Evolutionary conservation across 441 rosid genomes (phyloP), one percentile per base, ranked within the genome.

Genomic region (Metrosideros polymorpha): DNA sequence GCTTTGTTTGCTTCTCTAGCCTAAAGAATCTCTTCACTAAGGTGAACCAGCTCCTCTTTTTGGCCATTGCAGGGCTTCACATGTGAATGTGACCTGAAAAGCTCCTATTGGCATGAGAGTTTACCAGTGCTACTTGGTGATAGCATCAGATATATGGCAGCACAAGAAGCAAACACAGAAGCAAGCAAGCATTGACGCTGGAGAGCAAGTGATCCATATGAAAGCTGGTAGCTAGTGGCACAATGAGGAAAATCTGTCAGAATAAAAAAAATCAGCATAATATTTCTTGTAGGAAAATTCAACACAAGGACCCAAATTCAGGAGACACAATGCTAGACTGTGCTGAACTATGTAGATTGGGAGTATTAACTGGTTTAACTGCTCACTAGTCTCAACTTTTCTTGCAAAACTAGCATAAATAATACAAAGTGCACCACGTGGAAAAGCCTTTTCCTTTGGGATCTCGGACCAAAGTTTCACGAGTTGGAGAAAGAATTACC

Each of bases 11-110:
- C 85, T 91, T 75, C 39, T 94, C 98, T 42, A 97, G 90, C 84
- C 92, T 85, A 86, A 97, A 95, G 84, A 97, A 87, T 87, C 93
- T 93, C 90, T 92, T 96, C 86, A 95, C 87, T 43, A 92, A 75
- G 90, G 88, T 92, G 90, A 97, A 91, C 96, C 96, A 93, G 85
- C 95, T 92, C 87, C 90, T 95, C 92, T 91, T 95, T 94, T 92
- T 50, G 56, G 93, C 92, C 99, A 95, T 95, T 85, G 87, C 85
- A 87, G 86, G 84, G 89, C 91, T 91, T 87, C 85, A 47, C 89
- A 86, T 45, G 29, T 13, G 84, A 50, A 13, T 49, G 45, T 54
- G 61, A 54, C 57, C 49, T 35, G 49, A 17, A 35, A 42, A 49
- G 45, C 27, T 32, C 30, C 17, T 61, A n/a, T 5, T 29, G n/a